Conservation (phyloP, 208 protist species). For the Crithidia brevicula region DNA sequence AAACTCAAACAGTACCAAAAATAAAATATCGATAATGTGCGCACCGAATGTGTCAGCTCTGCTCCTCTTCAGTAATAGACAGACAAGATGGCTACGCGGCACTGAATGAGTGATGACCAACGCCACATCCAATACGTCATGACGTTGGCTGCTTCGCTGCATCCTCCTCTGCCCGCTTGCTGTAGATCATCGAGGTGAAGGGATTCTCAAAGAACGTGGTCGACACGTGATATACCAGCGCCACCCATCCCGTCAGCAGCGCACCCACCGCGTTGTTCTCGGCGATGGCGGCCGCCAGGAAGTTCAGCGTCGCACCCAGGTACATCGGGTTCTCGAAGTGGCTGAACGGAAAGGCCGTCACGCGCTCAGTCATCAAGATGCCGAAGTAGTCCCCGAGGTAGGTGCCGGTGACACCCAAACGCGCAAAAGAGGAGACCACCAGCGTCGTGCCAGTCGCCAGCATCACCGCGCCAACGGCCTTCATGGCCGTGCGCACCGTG, state of each 20-base stretch:
- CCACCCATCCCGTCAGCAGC: conserved; percentile 70
- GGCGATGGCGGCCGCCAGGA: conserved; percentile 74
- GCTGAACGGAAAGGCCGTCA: conserved; percentile 95
- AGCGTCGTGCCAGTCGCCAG: conserved; percentile 62
- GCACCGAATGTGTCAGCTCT: too few relatives aligned
- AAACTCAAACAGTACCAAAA: too few relatives aligned
- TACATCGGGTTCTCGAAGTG: conserved; percentile 95
- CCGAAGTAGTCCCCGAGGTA: conserved; percentile 96
- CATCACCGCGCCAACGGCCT: conserved; percentile 41
- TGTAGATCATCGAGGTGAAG: conserved; percentile 93
- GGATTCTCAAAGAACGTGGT: conserved; percentile 89
- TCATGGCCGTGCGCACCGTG: conserved; percentile 9
- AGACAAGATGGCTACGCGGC: too few relatives aligned
- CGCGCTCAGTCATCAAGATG: conserved; percentile 85
- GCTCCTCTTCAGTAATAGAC: too few relatives aligned
- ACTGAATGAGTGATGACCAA: too few relatives aligned
- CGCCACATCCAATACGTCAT: too few relatives aligned
- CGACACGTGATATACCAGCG: conserved; percentile 85
- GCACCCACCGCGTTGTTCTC: conserved; percentile 77
- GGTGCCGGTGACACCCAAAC: conserved; percentile 92
- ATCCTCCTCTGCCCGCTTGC: conserved; percentile 14
- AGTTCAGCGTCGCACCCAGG: conserved; percentile 88
- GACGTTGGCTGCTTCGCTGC: too few relatives aligned
- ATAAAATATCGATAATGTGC: too few relatives aligned
- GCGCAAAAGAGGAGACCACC: conserved; percentile 67